Evolutionary conservation across 1,139 yeast species (phyloP).

Genomic region (Zygotorulaspora mrakii): DNA sequence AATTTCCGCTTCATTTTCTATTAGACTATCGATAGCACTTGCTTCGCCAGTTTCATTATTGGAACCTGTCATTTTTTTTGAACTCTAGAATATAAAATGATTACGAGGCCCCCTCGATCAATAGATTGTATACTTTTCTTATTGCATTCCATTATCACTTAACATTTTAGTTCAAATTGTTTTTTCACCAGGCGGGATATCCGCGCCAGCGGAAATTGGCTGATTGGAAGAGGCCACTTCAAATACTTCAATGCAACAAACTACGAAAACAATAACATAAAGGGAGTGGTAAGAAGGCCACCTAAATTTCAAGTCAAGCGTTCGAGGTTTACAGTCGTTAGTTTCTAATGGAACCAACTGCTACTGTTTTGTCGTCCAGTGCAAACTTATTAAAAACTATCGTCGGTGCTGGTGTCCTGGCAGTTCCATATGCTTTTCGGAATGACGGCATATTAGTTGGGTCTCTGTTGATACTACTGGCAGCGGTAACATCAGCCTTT

Average conservation of each 20-base stretch:
- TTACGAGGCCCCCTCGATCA: too few species aligned
- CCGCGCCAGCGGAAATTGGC: too few species aligned
- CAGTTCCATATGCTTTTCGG: conserved; percentile 84
- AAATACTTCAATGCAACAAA: too few species aligned
- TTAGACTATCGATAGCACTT: conserved; percentile 16
- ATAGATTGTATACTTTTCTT: too few species aligned
- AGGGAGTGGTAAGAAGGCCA: background rate
- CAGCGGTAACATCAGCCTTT: conserved; percentile 73
- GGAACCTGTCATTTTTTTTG: conserved; percentile 2
- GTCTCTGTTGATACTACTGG: conserved; percentile 55
- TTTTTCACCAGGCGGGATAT: too few species aligned
- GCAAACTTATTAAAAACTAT: conserved; percentile 67
- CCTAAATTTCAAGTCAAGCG: too few species aligned
- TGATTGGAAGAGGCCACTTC: too few species aligned
- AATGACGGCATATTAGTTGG: conserved; percentile 84
- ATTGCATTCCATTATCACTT: background rate
- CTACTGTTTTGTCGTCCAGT: conserved; percentile 44
- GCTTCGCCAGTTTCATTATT: conserved; percentile 4
- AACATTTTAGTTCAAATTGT: too few species aligned
- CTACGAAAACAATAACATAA: too few species aligned
- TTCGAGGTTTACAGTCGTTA: background rate
- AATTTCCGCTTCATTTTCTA: conserved; percentile 19
- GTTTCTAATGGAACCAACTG: conserved; percentile 27
- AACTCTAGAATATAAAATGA: too few species aligned
- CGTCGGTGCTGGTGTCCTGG: conserved; percentile 88